phyloP scores from a whole-genome alignment of 345 rosid species.

The Adansonia digitata region DNA sequence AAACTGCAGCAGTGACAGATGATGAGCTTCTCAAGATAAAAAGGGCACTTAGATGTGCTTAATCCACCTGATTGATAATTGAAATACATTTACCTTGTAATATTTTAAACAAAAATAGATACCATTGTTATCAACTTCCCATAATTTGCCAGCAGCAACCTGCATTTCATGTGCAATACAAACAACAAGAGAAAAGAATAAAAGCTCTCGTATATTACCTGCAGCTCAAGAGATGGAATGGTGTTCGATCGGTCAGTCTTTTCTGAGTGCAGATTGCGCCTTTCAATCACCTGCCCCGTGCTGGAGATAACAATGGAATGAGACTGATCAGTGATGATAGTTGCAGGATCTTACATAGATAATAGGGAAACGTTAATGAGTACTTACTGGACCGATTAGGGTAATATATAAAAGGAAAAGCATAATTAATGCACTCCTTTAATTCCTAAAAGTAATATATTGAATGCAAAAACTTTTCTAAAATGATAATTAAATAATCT shows the following conservation, averaged over 20 bases:
- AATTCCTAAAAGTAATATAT: too few relatives aligned
- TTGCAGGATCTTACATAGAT: too few relatives aligned
- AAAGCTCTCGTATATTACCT: conserved; percentile 19
- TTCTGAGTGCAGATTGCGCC: conserved; percentile 17
- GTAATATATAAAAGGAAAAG: too few relatives aligned
- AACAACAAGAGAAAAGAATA: not conserved
- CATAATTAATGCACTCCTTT: too few relatives aligned
- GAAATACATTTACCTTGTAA: not conserved
- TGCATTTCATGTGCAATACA: not conserved
- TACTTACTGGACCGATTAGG: too few relatives aligned
- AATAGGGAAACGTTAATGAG: too few relatives aligned
- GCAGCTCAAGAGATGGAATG: conserved; percentile 26
- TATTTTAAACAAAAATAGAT: not conserved
- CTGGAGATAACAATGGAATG: conserved; percentile 19
- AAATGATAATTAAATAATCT: not conserved
- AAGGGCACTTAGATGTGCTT: not conserved
- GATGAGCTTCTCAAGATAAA: not conserved
- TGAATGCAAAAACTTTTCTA: too few relatives aligned
- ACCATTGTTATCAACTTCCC: not conserved
- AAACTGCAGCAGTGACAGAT: not conserved
- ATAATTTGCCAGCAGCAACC: not conserved
- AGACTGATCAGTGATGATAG: too few relatives aligned
- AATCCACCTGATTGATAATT: not conserved
- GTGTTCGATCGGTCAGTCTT: conserved; percentile 11
- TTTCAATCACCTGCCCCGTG: conserved; percentile 29